phyloP scores from a whole-genome alignment of 768 basidiomycete species.

The Polyporus arcularius region DNA sequence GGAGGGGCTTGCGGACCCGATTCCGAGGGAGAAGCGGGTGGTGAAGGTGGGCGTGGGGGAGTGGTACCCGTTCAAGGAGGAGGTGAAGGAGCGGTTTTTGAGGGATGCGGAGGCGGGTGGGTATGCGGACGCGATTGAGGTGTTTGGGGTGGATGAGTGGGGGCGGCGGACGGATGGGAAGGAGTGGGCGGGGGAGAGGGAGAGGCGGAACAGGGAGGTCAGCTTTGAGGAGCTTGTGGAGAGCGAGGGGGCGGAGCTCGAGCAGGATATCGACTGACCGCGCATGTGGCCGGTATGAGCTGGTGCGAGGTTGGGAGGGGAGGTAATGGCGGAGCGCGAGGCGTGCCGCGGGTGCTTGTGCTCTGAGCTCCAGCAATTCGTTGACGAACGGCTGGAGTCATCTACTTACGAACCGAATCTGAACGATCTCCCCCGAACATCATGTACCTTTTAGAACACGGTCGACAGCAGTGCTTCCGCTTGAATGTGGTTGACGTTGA shows the following conservation, averaged over 20 bases:
- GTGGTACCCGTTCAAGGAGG: constrained; percentile 31
- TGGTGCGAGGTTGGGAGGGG: no score
- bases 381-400: no score
- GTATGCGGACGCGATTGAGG: constrained; percentile 22
- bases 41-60: constrained; percentile 39
- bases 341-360: no score
- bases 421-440: no score
- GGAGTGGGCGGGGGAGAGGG: constrained; percentile 11
- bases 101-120: constrained; percentile 19
- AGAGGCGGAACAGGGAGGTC: not conserved
- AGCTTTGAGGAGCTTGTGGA: not conserved
- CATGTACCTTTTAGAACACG: no score
- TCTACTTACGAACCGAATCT: no score
- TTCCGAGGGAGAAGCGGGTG: constrained; percentile 33
- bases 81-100: constrained; percentile 22
- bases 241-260: not conserved
- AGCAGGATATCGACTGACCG: no score
- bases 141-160: constrained; percentile 31
- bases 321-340: not conserved
- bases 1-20: constrained; percentile 36
- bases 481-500: no score
- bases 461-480: no score
- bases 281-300: no score
- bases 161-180: constrained; percentile 27
- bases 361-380: no score